These are phyloP conservation scores for Aspergillus texensis DNA, from an alignment of 2,329 filamentous ascomycete genomes.

Conservation along the genomic window DNA sequence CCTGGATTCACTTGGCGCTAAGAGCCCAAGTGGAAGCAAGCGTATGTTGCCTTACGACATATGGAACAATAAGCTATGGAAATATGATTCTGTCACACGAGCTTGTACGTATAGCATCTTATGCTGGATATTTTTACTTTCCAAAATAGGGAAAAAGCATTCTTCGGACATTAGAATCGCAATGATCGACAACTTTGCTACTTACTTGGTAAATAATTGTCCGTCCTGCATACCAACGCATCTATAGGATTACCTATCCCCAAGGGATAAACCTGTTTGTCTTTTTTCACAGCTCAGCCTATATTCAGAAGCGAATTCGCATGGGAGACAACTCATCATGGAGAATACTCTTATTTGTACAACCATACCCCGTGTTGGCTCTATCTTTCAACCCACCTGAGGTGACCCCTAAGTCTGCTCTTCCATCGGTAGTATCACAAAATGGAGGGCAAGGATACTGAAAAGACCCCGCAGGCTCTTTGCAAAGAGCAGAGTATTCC, in stretches of 20 bases:
- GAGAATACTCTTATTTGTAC: not conserved
- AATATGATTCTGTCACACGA: not conserved
- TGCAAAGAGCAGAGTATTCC: not conserved
- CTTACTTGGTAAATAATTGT: not conserved
- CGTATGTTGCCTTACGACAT: not conserved
- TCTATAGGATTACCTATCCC: not conserved
- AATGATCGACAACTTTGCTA: not conserved
- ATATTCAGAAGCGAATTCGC: not conserved
- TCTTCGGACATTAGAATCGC: not conserved
- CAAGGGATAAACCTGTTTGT: slow-evolving; percentile 1
- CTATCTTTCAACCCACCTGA: not conserved
- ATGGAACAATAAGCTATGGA: not conserved
- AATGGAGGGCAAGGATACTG: not conserved
- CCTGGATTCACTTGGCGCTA: not conserved
- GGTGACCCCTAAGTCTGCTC: not conserved
- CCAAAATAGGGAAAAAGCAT: not conserved
- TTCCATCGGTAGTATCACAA: not conserved
- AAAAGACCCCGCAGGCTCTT: not conserved
- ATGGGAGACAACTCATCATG: not conserved
- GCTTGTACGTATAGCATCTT: not conserved
- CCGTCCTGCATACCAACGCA: not conserved
- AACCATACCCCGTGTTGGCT: not conserved
- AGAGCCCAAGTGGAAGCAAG: not conserved
- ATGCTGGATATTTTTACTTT: not conserved
- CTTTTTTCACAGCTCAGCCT: not conserved